These are phyloP conservation scores for Macaranga tanarius DNA, from an alignment of 441 rosid species.

Conservation along the genomic window DNA sequence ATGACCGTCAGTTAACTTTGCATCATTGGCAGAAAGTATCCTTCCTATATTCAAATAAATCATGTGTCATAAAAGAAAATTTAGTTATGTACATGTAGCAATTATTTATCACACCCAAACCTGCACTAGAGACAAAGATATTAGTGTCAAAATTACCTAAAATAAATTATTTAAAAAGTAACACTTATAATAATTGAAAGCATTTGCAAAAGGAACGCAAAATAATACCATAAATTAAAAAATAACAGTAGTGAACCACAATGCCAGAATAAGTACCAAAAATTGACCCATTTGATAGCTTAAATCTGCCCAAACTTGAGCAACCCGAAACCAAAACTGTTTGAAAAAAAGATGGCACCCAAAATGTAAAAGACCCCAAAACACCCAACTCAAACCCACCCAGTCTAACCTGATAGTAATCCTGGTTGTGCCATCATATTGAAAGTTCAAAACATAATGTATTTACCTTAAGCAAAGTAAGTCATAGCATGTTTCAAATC, in stretches of 20 bases:
- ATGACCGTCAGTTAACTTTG: constrained; percentile 33
- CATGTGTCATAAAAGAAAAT: not conserved
- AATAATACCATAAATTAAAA: not conserved
- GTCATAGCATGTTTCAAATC: not conserved
- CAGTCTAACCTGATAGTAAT: not conserved
- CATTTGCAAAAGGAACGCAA: not conserved
- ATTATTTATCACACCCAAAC: not conserved
- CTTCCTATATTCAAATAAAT: constrained; percentile 51
- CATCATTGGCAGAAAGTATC: constrained; percentile 65
- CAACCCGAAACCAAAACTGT: not conserved
- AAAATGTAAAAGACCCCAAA: not conserved
- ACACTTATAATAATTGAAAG: not conserved
- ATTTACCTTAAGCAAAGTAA: not conserved
- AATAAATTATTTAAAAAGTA: not conserved
- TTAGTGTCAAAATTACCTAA: not conserved
- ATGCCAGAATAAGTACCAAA: not conserved
- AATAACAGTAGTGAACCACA: not conserved
- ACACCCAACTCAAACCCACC: not conserved
- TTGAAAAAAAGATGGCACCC: not conserved
- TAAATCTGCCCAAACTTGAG: not conserved
- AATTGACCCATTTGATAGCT: not conserved
- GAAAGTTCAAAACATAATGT: not conserved
- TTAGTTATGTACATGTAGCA: not conserved
- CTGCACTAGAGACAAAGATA: not conserved
- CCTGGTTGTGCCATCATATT: not conserved